phyloP scores from a whole-genome alignment of 257 asterid genomes.

The Paulownia fortunei region DNA sequence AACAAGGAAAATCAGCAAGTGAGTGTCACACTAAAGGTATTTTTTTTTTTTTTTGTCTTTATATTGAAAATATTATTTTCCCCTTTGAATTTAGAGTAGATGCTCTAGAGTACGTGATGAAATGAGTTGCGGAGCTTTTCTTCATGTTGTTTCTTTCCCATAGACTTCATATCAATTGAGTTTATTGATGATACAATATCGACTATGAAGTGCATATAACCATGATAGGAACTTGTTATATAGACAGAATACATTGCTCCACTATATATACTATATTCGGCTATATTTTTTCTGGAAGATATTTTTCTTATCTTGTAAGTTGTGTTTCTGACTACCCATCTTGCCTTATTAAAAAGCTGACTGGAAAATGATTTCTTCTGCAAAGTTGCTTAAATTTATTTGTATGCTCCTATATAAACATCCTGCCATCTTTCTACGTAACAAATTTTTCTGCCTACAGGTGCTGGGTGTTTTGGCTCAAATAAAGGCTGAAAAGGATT shows the following conservation, averaged over 20 bases:
- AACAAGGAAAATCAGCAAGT: not conserved
- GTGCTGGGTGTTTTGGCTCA: conserved; percentile 88
- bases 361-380: not conserved
- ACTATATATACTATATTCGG: not conserved
- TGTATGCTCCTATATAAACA: not conserved
- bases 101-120: not conserved
- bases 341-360: not conserved
- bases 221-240: too few relatives aligned
- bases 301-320: not conserved
- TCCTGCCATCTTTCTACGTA: conserved; percentile 1
- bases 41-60: conserved; percentile 13
- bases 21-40: not conserved
- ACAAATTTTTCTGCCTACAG: conserved; percentile 45
- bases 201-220: not conserved
- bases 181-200: not conserved
- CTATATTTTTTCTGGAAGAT: not conserved
- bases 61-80: not conserved
- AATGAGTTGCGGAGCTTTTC: not conserved
- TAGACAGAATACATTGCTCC: too few relatives aligned
- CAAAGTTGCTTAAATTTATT: not conserved
- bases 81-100: not conserved
- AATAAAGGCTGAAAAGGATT: conserved; percentile 81
- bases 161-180: not conserved
- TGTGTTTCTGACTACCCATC: conserved; percentile 18
- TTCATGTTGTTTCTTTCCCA: not conserved